phyloP scores from a whole-genome alignment of 2,329 filamentous ascomycete species.

The Cladophialophora psammophila region DNA sequence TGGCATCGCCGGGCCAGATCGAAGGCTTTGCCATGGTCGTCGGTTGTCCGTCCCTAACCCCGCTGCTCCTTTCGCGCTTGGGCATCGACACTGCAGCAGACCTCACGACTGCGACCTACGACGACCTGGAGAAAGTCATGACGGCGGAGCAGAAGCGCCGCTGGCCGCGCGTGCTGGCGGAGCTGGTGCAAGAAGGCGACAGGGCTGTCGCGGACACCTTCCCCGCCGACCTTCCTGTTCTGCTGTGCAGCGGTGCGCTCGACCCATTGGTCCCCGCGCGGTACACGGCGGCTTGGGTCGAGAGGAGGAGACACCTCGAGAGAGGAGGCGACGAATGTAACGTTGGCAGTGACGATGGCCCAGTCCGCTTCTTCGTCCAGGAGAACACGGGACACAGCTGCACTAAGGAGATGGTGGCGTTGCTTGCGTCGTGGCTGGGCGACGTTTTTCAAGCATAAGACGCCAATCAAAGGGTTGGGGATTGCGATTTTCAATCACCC shows the following conservation, averaged over 20 bases:
- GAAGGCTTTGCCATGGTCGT: constrained; percentile 11
- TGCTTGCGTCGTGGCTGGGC: constrained; percentile 12
- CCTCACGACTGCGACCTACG: background rate
- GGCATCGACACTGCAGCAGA: background rate
- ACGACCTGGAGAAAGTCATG: constrained; percentile 6
- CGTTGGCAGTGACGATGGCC: too few species aligned
- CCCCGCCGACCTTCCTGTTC: background rate
- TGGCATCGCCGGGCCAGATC: constrained; percentile 3
- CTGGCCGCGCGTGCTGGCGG: constrained; percentile 3
- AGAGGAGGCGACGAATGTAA: too few species aligned
- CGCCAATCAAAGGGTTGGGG: too few species aligned
- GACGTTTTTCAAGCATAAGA: constrained; percentile 3
- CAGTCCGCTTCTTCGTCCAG: constrained; percentile 2
- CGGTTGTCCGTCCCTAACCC: background rate
- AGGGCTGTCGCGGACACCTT: constrained; percentile 1
- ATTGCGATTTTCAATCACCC: too few species aligned
- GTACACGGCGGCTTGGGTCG: constrained; percentile 10
- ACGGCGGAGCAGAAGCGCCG: constrained; percentile 8
- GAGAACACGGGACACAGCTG: constrained; percentile 18
- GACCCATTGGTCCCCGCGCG: constrained; percentile 10
- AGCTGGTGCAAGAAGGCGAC: background rate
- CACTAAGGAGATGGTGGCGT: constrained; percentile 18
- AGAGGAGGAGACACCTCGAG: constrained; percentile 9
- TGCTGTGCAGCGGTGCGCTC: constrained; percentile 8
- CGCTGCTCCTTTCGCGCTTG: constrained; percentile 6